Percentiles rank a stretch among this genome's conserved stretches.
Conservation (phyloP, 225 moss, liverwort and hornwort genomes). For the Bryum argenteum region DNA sequence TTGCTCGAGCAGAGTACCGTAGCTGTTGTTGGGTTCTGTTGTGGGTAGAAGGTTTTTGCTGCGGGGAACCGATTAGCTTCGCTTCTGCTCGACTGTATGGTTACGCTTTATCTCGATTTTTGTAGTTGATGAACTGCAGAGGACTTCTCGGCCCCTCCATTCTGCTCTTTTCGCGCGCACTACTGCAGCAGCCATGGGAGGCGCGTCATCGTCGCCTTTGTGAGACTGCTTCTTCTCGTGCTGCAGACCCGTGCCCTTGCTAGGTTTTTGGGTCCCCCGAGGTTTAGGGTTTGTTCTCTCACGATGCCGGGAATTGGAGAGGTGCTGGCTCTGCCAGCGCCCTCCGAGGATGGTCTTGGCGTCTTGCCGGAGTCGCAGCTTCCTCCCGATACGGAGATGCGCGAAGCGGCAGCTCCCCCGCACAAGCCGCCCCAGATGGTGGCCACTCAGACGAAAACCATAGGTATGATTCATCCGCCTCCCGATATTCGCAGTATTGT, state of each 20-base stretch:
- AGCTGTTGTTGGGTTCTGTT: not conserved
- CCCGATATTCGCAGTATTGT: slow-evolving; percentile 98
- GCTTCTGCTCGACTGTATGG: not conserved
- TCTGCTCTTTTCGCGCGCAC: slow-evolving; percentile 1
- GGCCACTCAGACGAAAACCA: slow-evolving; percentile 94
- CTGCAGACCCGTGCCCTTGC: not conserved
- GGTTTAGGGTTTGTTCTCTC: slow-evolving; percentile 34
- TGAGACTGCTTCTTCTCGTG: slow-evolving; percentile 7
- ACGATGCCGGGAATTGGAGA: slow-evolving; percentile 84
- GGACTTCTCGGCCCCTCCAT: not conserved
- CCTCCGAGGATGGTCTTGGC: slow-evolving; percentile 89
- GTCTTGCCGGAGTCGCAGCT: slow-evolving; percentile 79
- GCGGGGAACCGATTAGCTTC: not conserved
- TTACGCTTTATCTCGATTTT: not conserved
- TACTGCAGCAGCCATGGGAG: not conserved
- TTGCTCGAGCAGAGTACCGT: not conserved
- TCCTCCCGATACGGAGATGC: slow-evolving; percentile 46
- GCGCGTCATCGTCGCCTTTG: not conserved
- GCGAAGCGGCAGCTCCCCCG: slow-evolving; percentile 46
- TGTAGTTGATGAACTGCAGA: not conserved
- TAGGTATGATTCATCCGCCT: slow-evolving; percentile 99
- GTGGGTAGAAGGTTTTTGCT: not conserved
- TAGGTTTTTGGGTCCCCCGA: slow-evolving; percentile 21
- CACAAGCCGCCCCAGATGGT: slow-evolving; percentile 69
- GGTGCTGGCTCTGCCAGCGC: slow-evolving; percentile 99